Conservation (phyloP, 345 rosid genomes). For the Melaleuca quinquenervia region DNA sequence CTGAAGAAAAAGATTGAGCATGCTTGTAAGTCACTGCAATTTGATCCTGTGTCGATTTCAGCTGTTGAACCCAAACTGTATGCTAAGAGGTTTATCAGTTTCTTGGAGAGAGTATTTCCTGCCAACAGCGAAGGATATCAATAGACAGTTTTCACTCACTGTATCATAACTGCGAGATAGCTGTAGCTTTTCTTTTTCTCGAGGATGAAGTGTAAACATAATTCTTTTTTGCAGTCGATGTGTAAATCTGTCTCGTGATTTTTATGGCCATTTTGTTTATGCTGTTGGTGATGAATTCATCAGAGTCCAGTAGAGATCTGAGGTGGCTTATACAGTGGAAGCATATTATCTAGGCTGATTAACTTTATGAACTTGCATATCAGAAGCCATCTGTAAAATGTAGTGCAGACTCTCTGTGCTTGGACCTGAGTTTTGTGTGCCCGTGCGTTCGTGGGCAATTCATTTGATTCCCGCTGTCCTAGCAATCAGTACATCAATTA, state of each 20-base stretch:
- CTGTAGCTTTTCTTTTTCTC: not conserved
- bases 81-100: constrained; percentile 57
- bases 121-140: constrained; percentile 9
- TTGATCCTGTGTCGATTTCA: constrained; percentile 53
- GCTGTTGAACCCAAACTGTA: constrained; percentile 58
- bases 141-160: not conserved
- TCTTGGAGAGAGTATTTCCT: constrained; percentile 66
- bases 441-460: not conserved
- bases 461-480: not conserved
- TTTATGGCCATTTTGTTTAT: not conserved
- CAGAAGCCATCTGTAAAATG: not conserved
- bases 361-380: not conserved
- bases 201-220: not conserved
- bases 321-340: not conserved
- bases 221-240: not conserved
- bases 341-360: not conserved
- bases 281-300: not conserved
- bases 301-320: not conserved
- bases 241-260: not conserved
- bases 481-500: not conserved
- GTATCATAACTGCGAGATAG: not conserved
- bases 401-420: not conserved
- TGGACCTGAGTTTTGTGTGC: not conserved
- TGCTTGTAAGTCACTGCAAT: constrained; percentile 55
- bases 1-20: constrained; percentile 67